Evolutionary conservation across 441 rosid species (phyloP).

Genomic region (Erodium moschatum): DNA sequence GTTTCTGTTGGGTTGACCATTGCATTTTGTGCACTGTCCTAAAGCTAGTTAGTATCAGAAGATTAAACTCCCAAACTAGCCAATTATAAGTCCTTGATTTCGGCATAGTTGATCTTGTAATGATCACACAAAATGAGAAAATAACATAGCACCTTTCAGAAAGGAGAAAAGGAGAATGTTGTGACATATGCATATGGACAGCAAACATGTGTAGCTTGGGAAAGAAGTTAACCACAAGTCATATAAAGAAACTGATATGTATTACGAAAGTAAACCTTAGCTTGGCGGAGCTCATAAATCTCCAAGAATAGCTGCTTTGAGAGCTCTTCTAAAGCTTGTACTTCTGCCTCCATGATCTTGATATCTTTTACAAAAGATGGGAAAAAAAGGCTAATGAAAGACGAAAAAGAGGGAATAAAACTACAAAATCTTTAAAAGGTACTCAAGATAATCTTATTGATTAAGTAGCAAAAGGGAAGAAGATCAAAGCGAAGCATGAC

Average conservation of each 20-base stretch:
- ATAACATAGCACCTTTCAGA: too few species aligned
- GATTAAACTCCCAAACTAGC: neutral
- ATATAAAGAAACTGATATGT: neutral
- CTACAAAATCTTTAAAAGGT: neutral
- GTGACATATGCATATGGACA: neutral
- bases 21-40: neutral
- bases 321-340: slow-evolving; percentile 83
- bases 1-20: neutral
- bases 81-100: neutral
- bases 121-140: neutral
- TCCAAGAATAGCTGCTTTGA: slow-evolving; percentile 97
- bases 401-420: neutral
- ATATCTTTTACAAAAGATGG: slow-evolving; percentile 46
- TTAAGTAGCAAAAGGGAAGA: neutral
- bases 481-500: neutral
- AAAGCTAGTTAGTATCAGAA: neutral
- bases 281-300: slow-evolving; percentile 94
- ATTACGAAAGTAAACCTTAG: slow-evolving; percentile 54
- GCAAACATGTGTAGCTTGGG: neutral
- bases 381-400: slow-evolving; percentile 7
- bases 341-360: slow-evolving; percentile 84
- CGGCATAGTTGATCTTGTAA: neutral
- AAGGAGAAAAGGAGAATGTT: too few species aligned
- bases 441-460: neutral
- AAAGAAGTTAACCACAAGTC: neutral